Conservation (phyloP, 352 stramenopile species). For the Pythium myriotylum region DNA sequence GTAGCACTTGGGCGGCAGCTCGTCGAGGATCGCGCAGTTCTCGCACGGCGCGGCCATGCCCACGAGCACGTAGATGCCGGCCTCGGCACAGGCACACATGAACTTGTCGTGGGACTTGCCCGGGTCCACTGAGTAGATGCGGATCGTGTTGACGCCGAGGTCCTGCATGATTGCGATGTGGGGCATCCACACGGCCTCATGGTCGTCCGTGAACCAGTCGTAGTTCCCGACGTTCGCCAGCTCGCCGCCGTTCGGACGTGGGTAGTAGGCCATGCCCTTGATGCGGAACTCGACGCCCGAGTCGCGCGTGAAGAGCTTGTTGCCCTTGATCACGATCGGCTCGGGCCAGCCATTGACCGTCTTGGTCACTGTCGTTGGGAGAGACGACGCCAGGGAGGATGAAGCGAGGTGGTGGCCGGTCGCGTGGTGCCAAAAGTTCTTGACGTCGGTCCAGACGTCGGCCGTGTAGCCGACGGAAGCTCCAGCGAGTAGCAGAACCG, state of each 20-base stretch:
- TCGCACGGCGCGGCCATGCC: constrained; percentile 49
- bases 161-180: constrained; percentile 60
- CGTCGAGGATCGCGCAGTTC: constrained; percentile 41
- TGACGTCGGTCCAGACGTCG: not conserved
- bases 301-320: constrained; percentile 64
- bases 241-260: constrained; percentile 59
- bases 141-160: constrained; percentile 69
- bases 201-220: constrained; percentile 65
- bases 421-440: not conserved
- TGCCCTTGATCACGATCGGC: constrained; percentile 59
- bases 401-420: not conserved
- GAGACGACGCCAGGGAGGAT: not conserved
- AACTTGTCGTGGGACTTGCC: constrained; percentile 68
- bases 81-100: constrained; percentile 63
- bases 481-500: not conserved
- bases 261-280: constrained; percentile 75
- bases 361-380: constrained; percentile 4
- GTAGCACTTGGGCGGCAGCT: constrained; percentile 49
- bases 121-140: constrained; percentile 72
- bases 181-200: constrained; percentile 51
- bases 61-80: constrained; percentile 56
- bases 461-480: not conserved
- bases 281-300: constrained; percentile 59
- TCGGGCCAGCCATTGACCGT: constrained; percentile 25
- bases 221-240: constrained; percentile 44